Evolutionary conservation across 352 stramenopile genomes (phyloP), one percentile per base, ranked within the genome.

Genomic region (Phytophthora syringae): DNA sequence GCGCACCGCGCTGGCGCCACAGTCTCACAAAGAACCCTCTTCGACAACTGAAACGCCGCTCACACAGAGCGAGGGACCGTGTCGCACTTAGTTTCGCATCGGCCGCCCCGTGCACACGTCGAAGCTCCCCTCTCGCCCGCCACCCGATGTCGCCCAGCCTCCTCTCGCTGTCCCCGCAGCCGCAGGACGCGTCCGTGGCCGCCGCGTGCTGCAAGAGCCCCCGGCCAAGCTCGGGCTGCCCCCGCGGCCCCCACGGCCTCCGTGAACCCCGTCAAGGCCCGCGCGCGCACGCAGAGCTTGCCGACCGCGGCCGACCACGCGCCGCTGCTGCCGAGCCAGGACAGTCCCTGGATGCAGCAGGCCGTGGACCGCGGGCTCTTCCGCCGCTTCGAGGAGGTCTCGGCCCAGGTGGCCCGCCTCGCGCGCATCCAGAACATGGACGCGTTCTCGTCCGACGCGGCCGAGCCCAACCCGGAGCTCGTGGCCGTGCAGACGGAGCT

Each of bases 331-430:
- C 28, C 62, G 36, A 42, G 20, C 34, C 47, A 50, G 27, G 53
- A 64, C 43, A 67, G 42, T 12, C 30, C 28, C 18, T 72, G 60
- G 55, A 70, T 66, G 58, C 71, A 67, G 6, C 56, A 72, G 45
- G 66, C 65, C 13, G 53, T 91, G 25, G 82, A 91, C 57, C 78
- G 82, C 52, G 71, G 70, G 5, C 78, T 90, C 47, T 88, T 92
- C 52, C 69, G 60, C 16, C 74, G 71, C 52, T 86, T 89, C 34
- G 79, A 89, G 51, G 75, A 86, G 21, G 70, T 92, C 18, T 86
- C 58, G 20, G 60, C 50, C 13, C 77, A 84, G 57, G 68, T 92
- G 32, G 73, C 72, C 22, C 66, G 73, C 2, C 63, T 92, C 22
- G 24, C 39, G 16, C 68, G 70, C 4, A 60, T 87, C 42, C 76